A percentile compares a stretch with the other conserved stretches of the same genome.
These are phyloP conservation scores for Vitis cinerea DNA, from an alignment of 164 flowering plant species.

Conservation along the genomic window DNA sequence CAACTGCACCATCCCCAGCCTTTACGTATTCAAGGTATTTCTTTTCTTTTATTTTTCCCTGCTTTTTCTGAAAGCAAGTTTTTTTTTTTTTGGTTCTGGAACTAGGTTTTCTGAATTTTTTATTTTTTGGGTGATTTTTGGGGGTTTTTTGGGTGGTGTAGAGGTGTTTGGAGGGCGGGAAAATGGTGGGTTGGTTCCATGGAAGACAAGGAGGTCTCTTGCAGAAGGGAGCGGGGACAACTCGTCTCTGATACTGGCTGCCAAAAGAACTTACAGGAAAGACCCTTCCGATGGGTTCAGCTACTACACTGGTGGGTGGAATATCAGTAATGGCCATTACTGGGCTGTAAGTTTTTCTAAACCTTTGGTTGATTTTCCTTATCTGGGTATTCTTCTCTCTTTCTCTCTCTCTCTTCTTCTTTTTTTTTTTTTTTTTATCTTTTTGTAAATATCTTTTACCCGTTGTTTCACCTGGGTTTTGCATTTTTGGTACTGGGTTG, in stretches of 20 bases:
- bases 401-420: not conserved
- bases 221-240: slow-evolving; percentile 18
- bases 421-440: not conserved
- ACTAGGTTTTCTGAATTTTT: not conserved
- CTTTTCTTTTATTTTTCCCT: too few species aligned
- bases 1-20: too few species aligned
- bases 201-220: slow-evolving; percentile 23
- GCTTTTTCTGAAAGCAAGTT: too few species aligned
- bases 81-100: not conserved
- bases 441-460: not conserved
- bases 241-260: slow-evolving; percentile 45
- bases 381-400: not conserved
- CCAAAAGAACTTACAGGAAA: slow-evolving; percentile 32
- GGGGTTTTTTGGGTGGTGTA: not conserved
- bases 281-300: slow-evolving; percentile 37
- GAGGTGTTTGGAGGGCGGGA: slow-evolving; percentile 10
- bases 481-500: not conserved
- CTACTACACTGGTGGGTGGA: slow-evolving; percentile 47
- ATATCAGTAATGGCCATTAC: slow-evolving; percentile 42
- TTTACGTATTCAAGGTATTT: too few species aligned
- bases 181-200: slow-evolving; percentile 8
- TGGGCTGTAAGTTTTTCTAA: slow-evolving; percentile 41
- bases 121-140: not conserved
- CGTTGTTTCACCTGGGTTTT: slow-evolving; percentile 2
- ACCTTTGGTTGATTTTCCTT: not conserved